These are phyloP conservation scores for Dalbergia oliveri DNA, from an alignment of 306 rosid species.

Conservation along the genomic window DNA sequence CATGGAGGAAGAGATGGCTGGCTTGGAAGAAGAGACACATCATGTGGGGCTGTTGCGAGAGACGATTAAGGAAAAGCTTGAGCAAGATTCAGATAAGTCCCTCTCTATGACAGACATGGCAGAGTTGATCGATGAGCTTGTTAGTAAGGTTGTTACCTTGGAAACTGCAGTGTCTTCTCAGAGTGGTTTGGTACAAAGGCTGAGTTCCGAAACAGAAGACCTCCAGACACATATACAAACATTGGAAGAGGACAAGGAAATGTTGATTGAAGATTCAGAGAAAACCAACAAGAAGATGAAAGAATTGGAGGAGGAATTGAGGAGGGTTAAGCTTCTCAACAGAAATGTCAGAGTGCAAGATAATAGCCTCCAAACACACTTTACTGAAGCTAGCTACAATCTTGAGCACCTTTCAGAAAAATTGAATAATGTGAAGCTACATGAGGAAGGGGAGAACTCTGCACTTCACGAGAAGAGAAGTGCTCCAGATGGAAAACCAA, in stretches of 20 bases:
- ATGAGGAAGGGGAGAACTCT: conserved; percentile 53
- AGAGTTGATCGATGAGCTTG: conserved; percentile 84
- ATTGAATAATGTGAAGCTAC: conserved; percentile 59
- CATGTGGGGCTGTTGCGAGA: conserved; percentile 39
- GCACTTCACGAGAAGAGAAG: conserved; percentile 31
- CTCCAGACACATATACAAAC: conserved; percentile 60
- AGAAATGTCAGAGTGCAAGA: conserved; percentile 51
- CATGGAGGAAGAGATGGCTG: conserved; percentile 47
- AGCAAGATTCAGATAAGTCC: conserved; percentile 52
- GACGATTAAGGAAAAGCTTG: conserved; percentile 52
- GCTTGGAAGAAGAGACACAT: conserved; percentile 50
- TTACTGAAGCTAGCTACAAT: conserved; percentile 62
- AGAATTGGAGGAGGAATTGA: conserved; percentile 76
- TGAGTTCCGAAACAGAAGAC: conserved; percentile 72
- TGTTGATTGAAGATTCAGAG: conserved; percentile 64
- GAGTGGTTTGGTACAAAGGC: conserved; percentile 60
- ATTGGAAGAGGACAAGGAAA: conserved; percentile 79
- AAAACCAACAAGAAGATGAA: conserved; percentile 54
- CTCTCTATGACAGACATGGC: conserved; percentile 71
- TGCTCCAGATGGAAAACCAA: conserved; percentile 47
- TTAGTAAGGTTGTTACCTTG: conserved; percentile 66
- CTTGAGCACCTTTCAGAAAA: conserved; percentile 69
- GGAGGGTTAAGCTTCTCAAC: conserved; percentile 55
- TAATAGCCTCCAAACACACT: conserved; percentile 57
- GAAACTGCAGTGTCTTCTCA: conserved; percentile 78